Percentiles rank a stretch among this genome's conserved stretches.
Conservation (phyloP, 73 alveolate species). For the Paramecium sexaurelia region DNA sequence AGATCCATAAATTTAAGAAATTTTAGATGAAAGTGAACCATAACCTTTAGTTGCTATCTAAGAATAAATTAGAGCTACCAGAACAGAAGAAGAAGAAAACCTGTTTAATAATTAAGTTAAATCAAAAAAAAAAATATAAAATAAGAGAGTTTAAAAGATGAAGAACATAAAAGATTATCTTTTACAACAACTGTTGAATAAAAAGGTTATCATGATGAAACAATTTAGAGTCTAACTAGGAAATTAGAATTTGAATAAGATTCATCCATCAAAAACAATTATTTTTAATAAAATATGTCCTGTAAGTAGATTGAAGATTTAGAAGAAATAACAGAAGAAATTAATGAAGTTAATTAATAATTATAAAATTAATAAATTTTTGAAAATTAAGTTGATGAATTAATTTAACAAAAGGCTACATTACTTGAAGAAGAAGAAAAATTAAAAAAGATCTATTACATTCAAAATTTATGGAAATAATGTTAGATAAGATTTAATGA, state of each 20-base stretch:
- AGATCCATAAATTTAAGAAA: neutral
- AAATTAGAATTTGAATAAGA: neutral
- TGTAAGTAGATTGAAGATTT: neutral
- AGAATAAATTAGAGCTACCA: neutral
- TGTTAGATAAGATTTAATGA: neutral
- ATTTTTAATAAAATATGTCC: neutral
- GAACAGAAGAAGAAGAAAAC: conserved; percentile 15
- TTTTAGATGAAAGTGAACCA: conserved; percentile 41
- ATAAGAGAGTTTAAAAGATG: neutral
- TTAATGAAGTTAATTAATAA: neutral
- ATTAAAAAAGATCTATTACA: neutral
- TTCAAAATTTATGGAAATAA: neutral
- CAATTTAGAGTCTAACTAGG: neutral
- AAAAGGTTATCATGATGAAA: neutral
- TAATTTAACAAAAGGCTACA: neutral
- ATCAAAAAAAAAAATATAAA: neutral
- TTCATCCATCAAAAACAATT: neutral
- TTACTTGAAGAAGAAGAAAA: neutral
- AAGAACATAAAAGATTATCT: neutral
- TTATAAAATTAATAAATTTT: neutral
- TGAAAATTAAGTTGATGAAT: neutral
- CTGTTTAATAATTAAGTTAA: neutral
- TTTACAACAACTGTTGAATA: neutral
- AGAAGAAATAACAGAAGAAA: neutral
- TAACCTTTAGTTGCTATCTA: neutral